Conservation (phyloP, 345 rosid species). For the Triadica sebifera region DNA sequence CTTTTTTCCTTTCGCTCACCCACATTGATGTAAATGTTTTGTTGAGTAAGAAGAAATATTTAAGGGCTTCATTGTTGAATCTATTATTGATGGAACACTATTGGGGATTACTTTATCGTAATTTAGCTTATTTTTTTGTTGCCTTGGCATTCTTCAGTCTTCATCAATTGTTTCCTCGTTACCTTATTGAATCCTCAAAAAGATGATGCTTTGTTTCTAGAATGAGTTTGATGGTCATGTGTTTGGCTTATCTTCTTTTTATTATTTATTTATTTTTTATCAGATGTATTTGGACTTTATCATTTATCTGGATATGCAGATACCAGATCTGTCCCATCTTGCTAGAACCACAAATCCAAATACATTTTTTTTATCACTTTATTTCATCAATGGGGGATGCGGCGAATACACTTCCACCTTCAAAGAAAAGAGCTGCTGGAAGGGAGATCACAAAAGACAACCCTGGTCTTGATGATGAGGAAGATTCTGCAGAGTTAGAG, state of each 20-base stretch:
- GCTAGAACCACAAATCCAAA: neutral
- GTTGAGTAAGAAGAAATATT: no score
- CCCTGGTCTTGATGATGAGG: constrained; percentile 85
- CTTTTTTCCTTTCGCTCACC: neutral
- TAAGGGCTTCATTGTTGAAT: neutral
- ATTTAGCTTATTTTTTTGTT: neutral
- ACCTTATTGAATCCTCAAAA: neutral
- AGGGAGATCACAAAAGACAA: constrained; percentile 79
- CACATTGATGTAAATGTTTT: neutral
- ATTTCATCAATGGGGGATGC: constrained; percentile 63
- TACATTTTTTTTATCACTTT: neutral
- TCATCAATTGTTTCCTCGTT: neutral
- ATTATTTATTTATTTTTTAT: no score
- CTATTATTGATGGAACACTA: neutral
- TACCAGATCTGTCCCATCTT: neutral
- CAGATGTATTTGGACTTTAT: neutral
- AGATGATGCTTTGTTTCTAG: neutral
- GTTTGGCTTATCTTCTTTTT: neutral
- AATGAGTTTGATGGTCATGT: neutral
- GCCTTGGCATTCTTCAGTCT: neutral
- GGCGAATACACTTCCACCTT: constrained; percentile 63
- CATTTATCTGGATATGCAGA: constrained; percentile 13
- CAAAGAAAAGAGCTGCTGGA: constrained; percentile 97
- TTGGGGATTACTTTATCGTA: neutral
- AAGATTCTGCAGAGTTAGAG: constrained; percentile 55